Percentiles rank a stretch among this genome's conserved stretches.
Conservation (phyloP, 495 filamentous ascomycete genomes). For the Penicillium malachiteum region DNA sequence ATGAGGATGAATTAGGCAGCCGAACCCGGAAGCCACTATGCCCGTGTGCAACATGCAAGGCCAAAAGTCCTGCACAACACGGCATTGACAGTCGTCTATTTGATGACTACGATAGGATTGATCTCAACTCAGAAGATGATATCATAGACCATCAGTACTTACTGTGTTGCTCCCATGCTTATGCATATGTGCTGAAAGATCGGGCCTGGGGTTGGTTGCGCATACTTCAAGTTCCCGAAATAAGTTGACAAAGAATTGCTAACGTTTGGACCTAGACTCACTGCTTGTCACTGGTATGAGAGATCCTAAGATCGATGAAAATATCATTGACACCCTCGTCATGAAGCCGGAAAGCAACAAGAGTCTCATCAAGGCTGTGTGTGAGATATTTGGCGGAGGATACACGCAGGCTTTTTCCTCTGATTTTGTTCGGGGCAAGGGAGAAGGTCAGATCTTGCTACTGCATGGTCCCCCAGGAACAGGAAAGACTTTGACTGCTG, state of each 20-base stretch:
- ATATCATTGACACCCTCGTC: constrained; percentile 1
- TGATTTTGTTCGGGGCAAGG: constrained; percentile 15
- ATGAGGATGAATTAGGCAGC: neutral
- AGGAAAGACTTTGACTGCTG: constrained; percentile 23
- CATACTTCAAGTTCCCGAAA: neutral
- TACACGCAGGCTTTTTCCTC: constrained; percentile 3
- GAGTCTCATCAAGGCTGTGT: constrained; percentile 6
- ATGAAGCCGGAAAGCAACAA: constrained; percentile 8
- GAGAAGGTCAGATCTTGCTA: constrained; percentile 16
- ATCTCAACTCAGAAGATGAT: neutral
- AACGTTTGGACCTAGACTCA: neutral
- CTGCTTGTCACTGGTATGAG: constrained; percentile 1
- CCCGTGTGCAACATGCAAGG: constrained; percentile 3
- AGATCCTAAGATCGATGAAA: constrained; percentile 4
- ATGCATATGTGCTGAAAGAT: constrained; percentile 1
- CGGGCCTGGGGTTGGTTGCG: neutral
- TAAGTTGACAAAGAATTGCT: no score
- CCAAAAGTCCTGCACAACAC: neutral
- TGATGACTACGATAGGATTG: neutral
- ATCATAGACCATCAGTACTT: constrained; percentile 2
- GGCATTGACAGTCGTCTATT: neutral
- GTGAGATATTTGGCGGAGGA: constrained; percentile 5
- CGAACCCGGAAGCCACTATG: neutral
- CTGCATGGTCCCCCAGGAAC: constrained; percentile 19
- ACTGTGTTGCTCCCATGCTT: constrained; percentile 6